Conservation (phyloP, 352 stramenopile species). For the Globisporangium cylindrosporum region DNA sequence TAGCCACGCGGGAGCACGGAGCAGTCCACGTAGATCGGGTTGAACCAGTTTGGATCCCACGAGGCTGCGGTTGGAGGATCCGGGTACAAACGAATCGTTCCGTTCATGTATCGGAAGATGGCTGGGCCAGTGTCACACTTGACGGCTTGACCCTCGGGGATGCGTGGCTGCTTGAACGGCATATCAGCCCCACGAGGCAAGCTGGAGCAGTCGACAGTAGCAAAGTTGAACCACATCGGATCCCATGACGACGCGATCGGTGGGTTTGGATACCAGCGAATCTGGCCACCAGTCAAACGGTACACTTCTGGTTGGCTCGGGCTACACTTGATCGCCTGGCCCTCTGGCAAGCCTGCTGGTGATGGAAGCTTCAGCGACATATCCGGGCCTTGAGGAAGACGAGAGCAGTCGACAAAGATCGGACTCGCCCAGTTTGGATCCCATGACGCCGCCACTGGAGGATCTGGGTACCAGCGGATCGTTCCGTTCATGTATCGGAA, state of each 20-base stretch:
- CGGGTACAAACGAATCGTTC: conserved; percentile 21
- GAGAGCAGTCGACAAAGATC: too few species aligned
- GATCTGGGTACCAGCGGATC: conserved; percentile 22
- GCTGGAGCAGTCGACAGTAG: conserved; percentile 17
- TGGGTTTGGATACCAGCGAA: neutral
- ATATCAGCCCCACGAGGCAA: conserved; percentile 12
- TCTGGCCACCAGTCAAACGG: too few species aligned
- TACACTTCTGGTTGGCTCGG: too few species aligned
- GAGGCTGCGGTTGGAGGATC: conserved; percentile 18
- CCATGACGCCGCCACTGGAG: too few species aligned
- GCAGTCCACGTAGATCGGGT: conserved; percentile 10
- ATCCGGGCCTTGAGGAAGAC: too few species aligned
- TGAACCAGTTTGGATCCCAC: conserved; percentile 23
- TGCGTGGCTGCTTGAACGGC: too few species aligned
- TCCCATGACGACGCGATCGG: conserved; percentile 25
- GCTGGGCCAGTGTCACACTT: conserved; percentile 12
- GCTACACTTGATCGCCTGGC: too few species aligned
- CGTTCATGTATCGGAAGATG: conserved; percentile 13
- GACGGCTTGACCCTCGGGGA: too few species aligned
- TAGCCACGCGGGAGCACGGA: conserved; percentile 2
- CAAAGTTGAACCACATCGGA: neutral
- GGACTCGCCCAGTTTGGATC: too few species aligned
- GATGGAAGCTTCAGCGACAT: too few species aligned
- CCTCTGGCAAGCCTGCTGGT: too few species aligned
- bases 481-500: conserved; percentile 12